phyloP scores from a whole-genome alignment of 2,329 filamentous ascomycete species.

The Aspergillus jensenii region DNA sequence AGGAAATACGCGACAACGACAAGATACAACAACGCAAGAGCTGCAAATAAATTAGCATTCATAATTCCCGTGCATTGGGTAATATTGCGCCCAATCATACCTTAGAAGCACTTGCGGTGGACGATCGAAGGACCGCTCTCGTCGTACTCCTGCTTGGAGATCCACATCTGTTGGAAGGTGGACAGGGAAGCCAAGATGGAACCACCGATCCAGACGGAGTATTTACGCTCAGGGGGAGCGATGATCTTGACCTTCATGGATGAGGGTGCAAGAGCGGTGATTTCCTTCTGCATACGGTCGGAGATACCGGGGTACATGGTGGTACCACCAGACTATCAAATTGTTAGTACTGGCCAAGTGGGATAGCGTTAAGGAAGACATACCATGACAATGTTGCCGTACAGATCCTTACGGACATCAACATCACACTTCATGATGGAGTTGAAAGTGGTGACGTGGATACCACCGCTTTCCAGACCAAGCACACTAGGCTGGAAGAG shows the following conservation, averaged over 20 bases:
- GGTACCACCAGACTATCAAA: conserved; percentile 89
- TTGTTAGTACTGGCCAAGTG: conserved; percentile 15
- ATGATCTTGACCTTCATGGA: conserved; percentile 99
- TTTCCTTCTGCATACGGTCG: conserved; percentile 99
- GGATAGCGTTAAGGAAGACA: conserved; percentile 38
- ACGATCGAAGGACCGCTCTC: conserved; percentile 99
- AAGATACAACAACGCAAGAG: conserved; percentile 31
- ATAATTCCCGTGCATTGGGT: neutral
- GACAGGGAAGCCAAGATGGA: conserved; percentile 99
- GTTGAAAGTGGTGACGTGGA: conserved; percentile 99
- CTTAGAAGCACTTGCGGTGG: conserved; percentile 99
- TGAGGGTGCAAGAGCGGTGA: conserved; percentile 96
- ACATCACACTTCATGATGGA: conserved; percentile 99
- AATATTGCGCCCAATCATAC: conserved; percentile 29
- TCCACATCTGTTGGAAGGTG: conserved; percentile 99
- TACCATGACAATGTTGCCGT: conserved; percentile 99
- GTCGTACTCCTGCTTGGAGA: conserved; percentile 99
- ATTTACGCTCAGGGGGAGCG: conserved; percentile 99
- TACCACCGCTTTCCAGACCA: conserved; percentile 97
- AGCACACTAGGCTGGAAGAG: conserved; percentile 99
- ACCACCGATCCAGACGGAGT: conserved; percentile 99
- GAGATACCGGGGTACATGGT: conserved; percentile 99
- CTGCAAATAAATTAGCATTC: neutral
- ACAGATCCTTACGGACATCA: conserved; percentile 99
- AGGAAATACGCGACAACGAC: conserved; percentile 40